phyloP scores from a whole-genome alignment of 129 eudicot species.

The Escallonia herrerae region DNA sequence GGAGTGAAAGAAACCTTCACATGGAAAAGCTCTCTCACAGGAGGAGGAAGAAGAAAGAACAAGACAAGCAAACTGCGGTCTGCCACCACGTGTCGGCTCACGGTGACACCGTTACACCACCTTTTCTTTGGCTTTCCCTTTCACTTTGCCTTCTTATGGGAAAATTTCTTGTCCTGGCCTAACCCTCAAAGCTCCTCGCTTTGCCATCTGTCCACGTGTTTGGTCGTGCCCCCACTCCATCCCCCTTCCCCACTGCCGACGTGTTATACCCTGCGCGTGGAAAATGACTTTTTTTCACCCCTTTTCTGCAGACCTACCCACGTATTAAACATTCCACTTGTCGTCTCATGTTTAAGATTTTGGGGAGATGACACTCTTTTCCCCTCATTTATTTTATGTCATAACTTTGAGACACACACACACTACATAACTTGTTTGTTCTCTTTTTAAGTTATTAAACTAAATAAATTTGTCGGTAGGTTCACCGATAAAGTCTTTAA shows the following conservation, averaged over 20 bases:
- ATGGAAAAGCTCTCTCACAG: constrained; percentile 4
- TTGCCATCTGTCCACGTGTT: constrained; percentile 17
- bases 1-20: constrained; percentile 39
- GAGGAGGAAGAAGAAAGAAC: background rate
- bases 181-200: constrained; percentile 16
- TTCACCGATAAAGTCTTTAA: too few species aligned
- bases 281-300: background rate
- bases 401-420: too few species aligned
- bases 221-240: constrained; percentile 19
- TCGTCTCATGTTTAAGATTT: constrained; percentile 2
- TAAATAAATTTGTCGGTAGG: too few species aligned
- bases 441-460: too few species aligned
- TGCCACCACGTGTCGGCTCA: constrained; percentile 11
- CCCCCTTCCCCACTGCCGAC: constrained; percentile 17
- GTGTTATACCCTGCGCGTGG: constrained; percentile 20
- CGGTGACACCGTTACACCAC: background rate
- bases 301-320: too few species aligned
- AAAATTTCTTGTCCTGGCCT: constrained; percentile 10
- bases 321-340: constrained; percentile 8
- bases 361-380: too few species aligned
- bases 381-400: too few species aligned
- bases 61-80: background rate
- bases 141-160: constrained; percentile 17
- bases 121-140: background rate
- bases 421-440: too few species aligned